Evolutionary conservation across 805 yeast genomes (phyloP).

Genomic region (Kuraishia molischiana): DNA sequence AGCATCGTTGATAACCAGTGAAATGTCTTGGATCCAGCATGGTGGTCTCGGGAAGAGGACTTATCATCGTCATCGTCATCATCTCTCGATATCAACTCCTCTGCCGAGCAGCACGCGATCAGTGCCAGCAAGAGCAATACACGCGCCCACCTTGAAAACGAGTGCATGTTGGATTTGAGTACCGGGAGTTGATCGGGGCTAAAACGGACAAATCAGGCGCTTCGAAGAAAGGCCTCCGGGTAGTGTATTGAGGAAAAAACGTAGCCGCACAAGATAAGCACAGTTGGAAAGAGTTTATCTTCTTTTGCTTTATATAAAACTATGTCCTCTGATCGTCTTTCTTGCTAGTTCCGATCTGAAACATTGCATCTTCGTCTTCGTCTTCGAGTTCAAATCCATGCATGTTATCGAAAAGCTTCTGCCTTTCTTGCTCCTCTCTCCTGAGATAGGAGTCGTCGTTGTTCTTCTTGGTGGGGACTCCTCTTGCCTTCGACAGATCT

Average conservation of each 20-base stretch:
- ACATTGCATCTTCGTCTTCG: constrained; percentile 13
- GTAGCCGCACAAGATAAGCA: no score
- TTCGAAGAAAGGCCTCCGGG: no score
- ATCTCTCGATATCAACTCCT: not conserved
- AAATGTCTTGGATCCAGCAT: constrained; percentile 41
- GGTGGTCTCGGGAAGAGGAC: not conserved
- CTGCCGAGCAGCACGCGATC: not conserved
- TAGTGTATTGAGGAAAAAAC: no score
- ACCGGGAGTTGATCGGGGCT: not conserved
- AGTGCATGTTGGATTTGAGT: no score
- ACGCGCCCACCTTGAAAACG: not conserved
- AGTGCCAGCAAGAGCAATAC: not conserved
- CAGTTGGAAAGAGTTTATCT: no score
- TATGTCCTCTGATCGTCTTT: no score
- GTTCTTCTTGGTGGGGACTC: constrained; percentile 1
- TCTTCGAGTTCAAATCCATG: constrained; percentile 24
- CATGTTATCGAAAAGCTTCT: constrained; percentile 29
- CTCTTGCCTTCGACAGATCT: not conserved
- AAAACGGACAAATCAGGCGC: not conserved
- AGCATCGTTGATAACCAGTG: constrained; percentile 54
- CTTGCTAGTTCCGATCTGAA: constrained; percentile 8
- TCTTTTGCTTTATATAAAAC: no score
- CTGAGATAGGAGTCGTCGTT: constrained; percentile 10
- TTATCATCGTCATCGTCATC: not conserved
- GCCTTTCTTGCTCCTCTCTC: constrained; percentile 25